A percentile compares a stretch with the other conserved stretches of the same genome.
Evolutionary conservation across 441 rosid species (phyloP).

Genomic region (Brassica hybrid): DNA sequence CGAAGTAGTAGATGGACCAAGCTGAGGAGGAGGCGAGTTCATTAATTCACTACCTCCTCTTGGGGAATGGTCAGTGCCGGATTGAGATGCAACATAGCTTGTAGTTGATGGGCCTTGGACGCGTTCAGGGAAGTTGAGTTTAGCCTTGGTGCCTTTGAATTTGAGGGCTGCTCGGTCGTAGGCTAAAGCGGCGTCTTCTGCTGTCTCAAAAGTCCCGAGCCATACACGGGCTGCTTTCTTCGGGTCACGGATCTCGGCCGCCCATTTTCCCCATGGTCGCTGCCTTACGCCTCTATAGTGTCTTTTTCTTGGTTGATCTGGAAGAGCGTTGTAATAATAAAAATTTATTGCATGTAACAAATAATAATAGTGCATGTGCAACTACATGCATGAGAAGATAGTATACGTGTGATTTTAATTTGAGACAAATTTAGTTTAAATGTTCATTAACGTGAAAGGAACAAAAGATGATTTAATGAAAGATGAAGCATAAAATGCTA

Average conservation of each 20-base stretch:
- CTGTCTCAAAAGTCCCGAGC: conserved; percentile 96
- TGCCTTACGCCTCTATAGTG: conserved; percentile 97
- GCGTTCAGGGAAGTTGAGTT: conserved; percentile 79
- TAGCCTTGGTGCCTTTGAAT: conserved; percentile 83
- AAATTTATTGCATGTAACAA: background rate
- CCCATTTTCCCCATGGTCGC: conserved; percentile 99
- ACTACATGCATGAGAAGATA: conserved; percentile 29
- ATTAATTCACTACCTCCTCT: conserved; percentile 19
- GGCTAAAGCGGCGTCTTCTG: conserved; percentile 92
- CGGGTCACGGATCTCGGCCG: conserved; percentile 95
- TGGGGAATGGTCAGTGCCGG: conserved; percentile 13
- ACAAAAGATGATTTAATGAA: background rate
- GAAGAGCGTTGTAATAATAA: conserved; percentile 12
- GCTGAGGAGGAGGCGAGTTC: conserved; percentile 33
- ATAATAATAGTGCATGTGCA: conserved; percentile 7
- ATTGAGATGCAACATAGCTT: conserved; percentile 38
- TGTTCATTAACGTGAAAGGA: background rate
- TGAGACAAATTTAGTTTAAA: background rate
- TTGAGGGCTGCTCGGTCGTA: conserved; percentile 80
- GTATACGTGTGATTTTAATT: conserved; percentile 25
- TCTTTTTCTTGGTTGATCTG: conserved; percentile 61
- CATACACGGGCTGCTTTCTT: conserved; percentile 95
- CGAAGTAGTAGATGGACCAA: conserved; percentile 39
- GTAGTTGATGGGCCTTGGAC: conserved; percentile 64
- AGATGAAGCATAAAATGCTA: conserved; percentile 7